Evolutionary conservation across 2,329 filamentous ascomycete genomes (phyloP), one percentile per base, ranked within the genome.

Genomic region (Blastomyces emzantsi): DNA sequence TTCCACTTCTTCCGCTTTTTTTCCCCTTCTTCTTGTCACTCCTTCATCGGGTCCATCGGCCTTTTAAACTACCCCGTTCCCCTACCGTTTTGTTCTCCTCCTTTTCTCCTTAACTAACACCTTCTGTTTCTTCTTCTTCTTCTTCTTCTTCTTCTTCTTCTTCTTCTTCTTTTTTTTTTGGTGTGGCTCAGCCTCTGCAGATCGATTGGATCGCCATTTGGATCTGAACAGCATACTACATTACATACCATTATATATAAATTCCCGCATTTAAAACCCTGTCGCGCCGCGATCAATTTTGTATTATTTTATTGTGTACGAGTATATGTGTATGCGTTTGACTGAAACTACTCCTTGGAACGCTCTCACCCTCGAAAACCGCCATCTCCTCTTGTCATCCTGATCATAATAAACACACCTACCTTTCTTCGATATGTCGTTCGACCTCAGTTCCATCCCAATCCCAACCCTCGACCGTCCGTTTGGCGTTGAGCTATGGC

Each of bases 401-500:
- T 19, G 30, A 54, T 28, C 51, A 55, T 41, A 41, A 25, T 13
- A 39, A 11, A 39, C 36, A 28, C 19, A 6, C 30, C 3, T 39
- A 6, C 30, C 3, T 22, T 28, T 43, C 22, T 11, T 45, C 52
- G 28, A 64, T 11, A 65, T 67, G 65, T 61, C 65, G 33, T 60
- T 64, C 64, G 64, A 65, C 43, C 66, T 66, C 28, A 60, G 62
- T 51, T 64, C 61, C 60, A 33, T 68, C 62, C 62, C 64, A 49
- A 57, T 85, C 68, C 90, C 91, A 62, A 89, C 90, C 67, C 82
- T 96, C 77, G 90, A 95, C 75, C 85, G 88, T 66, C 91, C 91
- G 60, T 96, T 96, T 72, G 91, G 90, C 75, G 79, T 95, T 67
- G 82, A 87, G 66, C 80, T 95, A 75, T 96, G 92, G 92, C 89